Evolutionary conservation across 352 stramenopile species (phyloP), one percentile per base, ranked within the genome.

Genomic region (Elongisporangium anandrum): DNA sequence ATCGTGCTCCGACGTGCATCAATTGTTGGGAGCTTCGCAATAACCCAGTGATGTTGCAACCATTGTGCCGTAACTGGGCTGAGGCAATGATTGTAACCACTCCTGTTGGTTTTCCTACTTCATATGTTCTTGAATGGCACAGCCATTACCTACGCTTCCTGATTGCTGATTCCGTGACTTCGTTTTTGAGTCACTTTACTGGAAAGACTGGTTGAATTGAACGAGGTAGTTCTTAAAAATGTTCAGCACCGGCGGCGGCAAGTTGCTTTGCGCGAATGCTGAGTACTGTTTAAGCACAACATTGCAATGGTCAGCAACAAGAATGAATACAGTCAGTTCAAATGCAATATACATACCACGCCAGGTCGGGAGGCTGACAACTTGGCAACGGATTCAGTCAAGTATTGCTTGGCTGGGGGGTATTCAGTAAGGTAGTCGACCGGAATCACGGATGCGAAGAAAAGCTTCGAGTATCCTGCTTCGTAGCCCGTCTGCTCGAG

Each of bases 381-480:
- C 65, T 88, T 87, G 8, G 77, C 69, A 15, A 93, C 70, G 16
- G 74, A 88, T 34, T 88, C 78, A 4, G 75, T 73, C 59, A 93
- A 65, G 52, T 88, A 93, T 48, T 75, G 75, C 49, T 79, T 80
- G 47, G 77, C 60, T 6, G 67, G 55, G 0, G 74, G 66, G 63
- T 97, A 87, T 53, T 97, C 85, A 16, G 77, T 61, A 58, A 98
- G 87, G 24, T 87, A 81, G 71, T 99, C 95, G 53, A 92, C 78
- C 0, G 78, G 64, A 39, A 87, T 79, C 38, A 91, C 79, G 0
- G 82, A 90, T 10, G 94, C 95, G 72, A 98, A 98, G 60, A 96
- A 92, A 17, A 99, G 70, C 59, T 95, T 93, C 15, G 94, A 97
- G 72, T 95, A 98, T 9, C 90, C 90, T 38, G 94, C 87, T 82